phyloP scores from a whole-genome alignment of 1,284 basidiomycete species.

The Schizopora paradoxa region DNA sequence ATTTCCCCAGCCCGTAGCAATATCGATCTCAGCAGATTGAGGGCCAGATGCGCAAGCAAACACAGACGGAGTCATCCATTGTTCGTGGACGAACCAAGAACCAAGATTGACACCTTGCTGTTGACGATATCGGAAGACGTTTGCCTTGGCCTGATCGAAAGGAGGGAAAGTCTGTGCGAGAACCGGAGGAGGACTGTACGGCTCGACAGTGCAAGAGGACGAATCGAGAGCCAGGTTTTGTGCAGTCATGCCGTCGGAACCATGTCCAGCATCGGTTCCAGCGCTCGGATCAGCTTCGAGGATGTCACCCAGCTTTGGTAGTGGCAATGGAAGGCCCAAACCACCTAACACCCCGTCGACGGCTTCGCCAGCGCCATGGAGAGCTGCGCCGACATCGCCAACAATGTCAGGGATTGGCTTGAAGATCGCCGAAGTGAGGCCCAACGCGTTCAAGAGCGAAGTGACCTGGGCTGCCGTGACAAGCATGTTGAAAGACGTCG shows the following conservation, averaged over 20 bases:
- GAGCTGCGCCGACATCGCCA: constrained; percentile 10
- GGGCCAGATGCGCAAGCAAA: constrained; percentile 58
- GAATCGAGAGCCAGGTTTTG: constrained; percentile 5
- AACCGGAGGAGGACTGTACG: constrained; percentile 34
- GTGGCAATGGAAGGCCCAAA: constrained; percentile 15
- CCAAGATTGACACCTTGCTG: constrained; percentile 66
- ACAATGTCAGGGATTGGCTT: constrained; percentile 31
- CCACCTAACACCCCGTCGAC: constrained; percentile 4
- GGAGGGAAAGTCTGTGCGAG: constrained; percentile 38
- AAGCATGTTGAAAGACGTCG: constrained; percentile 19
- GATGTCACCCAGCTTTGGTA: constrained; percentile 10
- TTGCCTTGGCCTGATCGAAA: constrained; percentile 43
- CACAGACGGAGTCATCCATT: constrained; percentile 72
- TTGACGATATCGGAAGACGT: constrained; percentile 56
- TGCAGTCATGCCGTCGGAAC: constrained; percentile 2
- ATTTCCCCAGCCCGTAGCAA: constrained; percentile 49
- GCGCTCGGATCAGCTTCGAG: constrained; percentile 5
- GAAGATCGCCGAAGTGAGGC: constrained; percentile 33
- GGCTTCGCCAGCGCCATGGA: constrained; percentile 14
- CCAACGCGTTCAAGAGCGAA: constrained; percentile 29
- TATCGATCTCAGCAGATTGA: constrained; percentile 51
- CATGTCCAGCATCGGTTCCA: constrained; percentile 6
- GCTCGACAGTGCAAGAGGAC: constrained; percentile 30
- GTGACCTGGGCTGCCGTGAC: constrained; percentile 24
- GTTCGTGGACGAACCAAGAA: constrained; percentile 71